phyloP scores from a whole-genome alignment of 225 moss, liverwort and hornwort genomes.

The Pseudisothecium myosuroides region DNA sequence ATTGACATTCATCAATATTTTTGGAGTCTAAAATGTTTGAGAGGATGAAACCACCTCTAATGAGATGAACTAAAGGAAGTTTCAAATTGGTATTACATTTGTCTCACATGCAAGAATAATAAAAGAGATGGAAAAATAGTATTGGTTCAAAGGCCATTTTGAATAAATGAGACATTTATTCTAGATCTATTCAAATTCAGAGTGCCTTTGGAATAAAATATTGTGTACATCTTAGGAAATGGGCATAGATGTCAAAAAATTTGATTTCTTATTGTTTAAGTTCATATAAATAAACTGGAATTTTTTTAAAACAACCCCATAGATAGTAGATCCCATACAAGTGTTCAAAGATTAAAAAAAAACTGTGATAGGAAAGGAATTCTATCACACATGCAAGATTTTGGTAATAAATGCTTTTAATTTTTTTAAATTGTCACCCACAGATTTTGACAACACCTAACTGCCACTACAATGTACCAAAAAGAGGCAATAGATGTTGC shows the following conservation, averaged over 20 bases:
- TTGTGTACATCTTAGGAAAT: rapidly evolving
- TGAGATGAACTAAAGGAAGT: not conserved
- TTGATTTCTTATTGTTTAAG: not conserved
- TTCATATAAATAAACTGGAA: not conserved
- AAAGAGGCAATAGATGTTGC: too few species aligned
- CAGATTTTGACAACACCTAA: not conserved
- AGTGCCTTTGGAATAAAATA: too few species aligned
- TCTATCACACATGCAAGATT: not conserved
- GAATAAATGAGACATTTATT: not conserved
- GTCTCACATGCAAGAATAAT: not conserved
- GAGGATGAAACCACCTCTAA: not conserved
- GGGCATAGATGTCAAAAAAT: too few species aligned
- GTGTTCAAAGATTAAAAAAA: not conserved
- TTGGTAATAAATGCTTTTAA: not conserved
- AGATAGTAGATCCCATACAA: not conserved
- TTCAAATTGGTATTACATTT: not conserved
- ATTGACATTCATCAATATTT: not conserved
- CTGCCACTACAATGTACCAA: not conserved
- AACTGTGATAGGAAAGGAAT: not conserved
- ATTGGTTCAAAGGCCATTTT: not conserved
- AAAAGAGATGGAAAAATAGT: too few species aligned
- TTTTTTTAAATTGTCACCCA: too few species aligned
- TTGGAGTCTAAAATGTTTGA: not conserved
- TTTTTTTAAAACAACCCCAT: rapidly evolving
- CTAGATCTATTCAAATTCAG: not conserved